Evolutionary conservation across 192 early-diverging fungal species (phyloP).

Genomic region (Coemansia sp.): DNA sequence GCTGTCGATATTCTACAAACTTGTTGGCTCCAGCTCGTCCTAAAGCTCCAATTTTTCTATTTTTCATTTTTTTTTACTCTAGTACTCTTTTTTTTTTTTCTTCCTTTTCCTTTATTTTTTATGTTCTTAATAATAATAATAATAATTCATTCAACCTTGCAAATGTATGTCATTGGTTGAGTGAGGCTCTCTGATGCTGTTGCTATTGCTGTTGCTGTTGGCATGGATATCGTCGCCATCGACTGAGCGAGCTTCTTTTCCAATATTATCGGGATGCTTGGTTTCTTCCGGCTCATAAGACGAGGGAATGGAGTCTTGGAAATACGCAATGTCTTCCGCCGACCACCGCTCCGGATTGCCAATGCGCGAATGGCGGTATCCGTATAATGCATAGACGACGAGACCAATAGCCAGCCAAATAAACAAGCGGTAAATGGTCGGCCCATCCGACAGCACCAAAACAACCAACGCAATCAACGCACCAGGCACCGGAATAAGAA

Average conservation of each 20-base stretch:
- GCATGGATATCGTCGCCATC: neutral
- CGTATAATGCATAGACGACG: slow-evolving; percentile 75
- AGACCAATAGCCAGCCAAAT: slow-evolving; percentile 80
- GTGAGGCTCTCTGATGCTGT: neutral
- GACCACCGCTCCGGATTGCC: slow-evolving; percentile 60
- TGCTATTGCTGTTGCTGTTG: neutral
- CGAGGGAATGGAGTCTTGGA: slow-evolving; percentile 20
- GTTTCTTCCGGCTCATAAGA: neutral
- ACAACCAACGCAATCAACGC: slow-evolving; percentile 64
- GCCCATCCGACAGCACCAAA: slow-evolving; percentile 65
- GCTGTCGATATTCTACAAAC: slow-evolving; percentile 52
- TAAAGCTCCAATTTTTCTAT: neutral
- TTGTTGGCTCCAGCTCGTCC: slow-evolving; percentile 30
- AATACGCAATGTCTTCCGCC: slow-evolving; percentile 46
- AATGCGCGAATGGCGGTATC: slow-evolving; percentile 65
- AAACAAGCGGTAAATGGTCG: slow-evolving; percentile 73
- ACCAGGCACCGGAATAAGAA: slow-evolving; percentile 67
- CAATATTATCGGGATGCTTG: too few species aligned
- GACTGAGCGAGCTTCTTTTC: too few species aligned
- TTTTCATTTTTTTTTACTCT: slow-evolving; percentile 4
- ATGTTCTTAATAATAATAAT: neutral
- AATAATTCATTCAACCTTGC: neutral
- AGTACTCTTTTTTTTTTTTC: neutral
- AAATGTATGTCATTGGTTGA: neutral
- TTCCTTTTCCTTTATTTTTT: neutral